These are phyloP conservation scores for Gyrodon lividus DNA, from an alignment of 768 basidiomycete genomes.

Conservation along the genomic window DNA sequence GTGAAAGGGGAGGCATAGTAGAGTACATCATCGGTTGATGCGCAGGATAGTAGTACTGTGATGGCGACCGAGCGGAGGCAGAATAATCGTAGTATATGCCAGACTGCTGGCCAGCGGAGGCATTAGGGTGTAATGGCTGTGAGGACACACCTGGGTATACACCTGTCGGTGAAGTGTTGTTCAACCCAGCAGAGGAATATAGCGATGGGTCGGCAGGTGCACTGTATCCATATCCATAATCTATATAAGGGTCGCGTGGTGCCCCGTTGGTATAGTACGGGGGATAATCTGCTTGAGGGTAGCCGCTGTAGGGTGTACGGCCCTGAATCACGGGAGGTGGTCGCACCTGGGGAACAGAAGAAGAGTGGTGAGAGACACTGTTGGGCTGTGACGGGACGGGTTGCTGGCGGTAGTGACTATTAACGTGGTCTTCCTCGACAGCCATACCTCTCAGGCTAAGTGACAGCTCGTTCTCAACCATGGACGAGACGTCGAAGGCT, in stretches of 20 bases:
- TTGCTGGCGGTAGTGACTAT: conserved; percentile 40
- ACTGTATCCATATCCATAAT: conserved; percentile 59
- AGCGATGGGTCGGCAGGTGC: conserved; percentile 47
- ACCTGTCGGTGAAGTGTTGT: conserved; percentile 41
- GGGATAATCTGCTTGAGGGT: conserved; percentile 56
- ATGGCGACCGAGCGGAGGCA: conserved; percentile 44
- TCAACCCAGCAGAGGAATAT: conserved; percentile 50
- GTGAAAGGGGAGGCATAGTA: conserved; percentile 48
- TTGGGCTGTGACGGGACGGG: conserved; percentile 28
- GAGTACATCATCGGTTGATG: conserved; percentile 62
- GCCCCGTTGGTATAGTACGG: conserved; percentile 55
- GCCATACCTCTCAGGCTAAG: conserved; percentile 60
- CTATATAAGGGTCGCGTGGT: conserved; percentile 48
- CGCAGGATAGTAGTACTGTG: conserved; percentile 61
- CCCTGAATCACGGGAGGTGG: conserved; percentile 44
- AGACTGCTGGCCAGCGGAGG: conserved; percentile 45
- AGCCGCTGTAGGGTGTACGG: conserved; percentile 48
- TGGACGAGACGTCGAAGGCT: conserved; percentile 39
- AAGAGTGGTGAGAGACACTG: conserved; percentile 28
- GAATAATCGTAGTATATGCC: conserved; percentile 61
- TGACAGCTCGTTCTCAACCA: conserved; percentile 54
- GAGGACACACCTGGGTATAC: conserved; percentile 50
- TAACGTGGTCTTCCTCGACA: conserved; percentile 52
- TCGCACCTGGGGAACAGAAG: conserved; percentile 39
- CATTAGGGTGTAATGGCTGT: conserved; percentile 43